Evolutionary conservation across 2,329 filamentous ascomycete species (phyloP), one percentile per base, ranked within the genome.

Genomic region (Periconia digitata): DNA sequence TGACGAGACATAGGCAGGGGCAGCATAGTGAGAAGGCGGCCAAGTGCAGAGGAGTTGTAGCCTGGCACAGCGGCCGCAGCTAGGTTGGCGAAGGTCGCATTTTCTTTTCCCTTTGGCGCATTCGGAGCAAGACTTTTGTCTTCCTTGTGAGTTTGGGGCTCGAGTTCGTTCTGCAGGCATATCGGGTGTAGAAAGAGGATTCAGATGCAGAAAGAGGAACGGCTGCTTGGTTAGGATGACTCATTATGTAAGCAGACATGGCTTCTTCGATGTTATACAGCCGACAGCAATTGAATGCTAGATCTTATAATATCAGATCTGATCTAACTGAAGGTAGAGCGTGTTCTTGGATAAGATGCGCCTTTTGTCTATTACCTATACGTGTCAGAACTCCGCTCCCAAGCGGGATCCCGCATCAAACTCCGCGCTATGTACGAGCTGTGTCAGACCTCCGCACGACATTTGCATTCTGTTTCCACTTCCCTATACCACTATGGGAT

Each of bases 71-170:
- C 82, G 74, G 15, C 75, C 64, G 55, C 82, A 85, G 12, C 72
- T 60, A 2, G 81, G 82, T 13, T 74, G 60, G 16, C 72, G 73
- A 32, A 79, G 74, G 54, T 81, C 78, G 61, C 82, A 85, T 40
- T 77, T 78, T 13, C 82, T 75, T 63, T 84, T 85, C 20, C 81
- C 75, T 56, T 75, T 77, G 40, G 76, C 81, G 67, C 82, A 85
- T 21, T 77, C 75, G 3, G 74, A 69, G 57, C 82, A 85, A 3
- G 82, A 80, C 65, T 82, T 84, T 40, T 80, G 78, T 20, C 67
- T 46, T 6, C 64, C 59, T 39, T 68, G 61, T 10, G 52, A 3
- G 18, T 67, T 68, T 12, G 24, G 15, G 10, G 48, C 46, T 15
- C 58, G 56, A 15, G 40, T 41, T 17, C 58, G 53, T 10, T 59